Evolutionary conservation across 106 monocot species (phyloP), one percentile per base, ranked within the genome.

Genomic region (Dendrobium catenatum): DNA sequence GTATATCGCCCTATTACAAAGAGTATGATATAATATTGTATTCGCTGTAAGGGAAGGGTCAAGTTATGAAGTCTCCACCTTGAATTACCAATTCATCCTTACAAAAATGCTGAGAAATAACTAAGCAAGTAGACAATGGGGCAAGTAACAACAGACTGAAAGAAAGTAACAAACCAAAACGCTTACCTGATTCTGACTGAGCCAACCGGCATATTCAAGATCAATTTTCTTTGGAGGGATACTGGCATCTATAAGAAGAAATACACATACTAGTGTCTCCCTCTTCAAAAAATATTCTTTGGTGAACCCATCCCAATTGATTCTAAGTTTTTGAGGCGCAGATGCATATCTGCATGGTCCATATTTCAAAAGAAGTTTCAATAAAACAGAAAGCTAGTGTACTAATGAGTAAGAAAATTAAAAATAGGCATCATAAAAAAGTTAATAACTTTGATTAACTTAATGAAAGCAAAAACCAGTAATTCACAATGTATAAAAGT

Each of bases 121-220:
- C 42, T 2, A 73, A 41, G 42, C 73, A 37, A 3, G 37, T 37
- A 37, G 37, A 37, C 37, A 20, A 24, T 20, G 22, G 64, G 20
- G n/a, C 5, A 72, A 2, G 5, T 17, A 72, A 72, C 17, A 72
- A 11, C 10, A 40, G 5, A 33, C 37, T 33, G 9, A 72, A 37
- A 72, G 15, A 29, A 72, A 31, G 72, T 13, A 19, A 42, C 2
- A 29, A 74, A 49, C 44, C 40, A 24, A 68, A 51, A 73, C 24
- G 40, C 42, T 74, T 84, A 94, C 96, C 93, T 93, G 86, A 85
- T 98, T 88, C 76, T 87, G 83, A 6, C 95, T 94, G 42, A 98
- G 91, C 98, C 98, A 98, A 67, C 94, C 88, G 42, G 94, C 94
- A 80, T 95, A 95, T 83, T 94, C 89, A 47, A 98, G 88, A 86